These are phyloP conservation scores for Scleroderma citrinum DNA, from an alignment of 768 basidiomycete genomes.

Conservation along the genomic window DNA sequence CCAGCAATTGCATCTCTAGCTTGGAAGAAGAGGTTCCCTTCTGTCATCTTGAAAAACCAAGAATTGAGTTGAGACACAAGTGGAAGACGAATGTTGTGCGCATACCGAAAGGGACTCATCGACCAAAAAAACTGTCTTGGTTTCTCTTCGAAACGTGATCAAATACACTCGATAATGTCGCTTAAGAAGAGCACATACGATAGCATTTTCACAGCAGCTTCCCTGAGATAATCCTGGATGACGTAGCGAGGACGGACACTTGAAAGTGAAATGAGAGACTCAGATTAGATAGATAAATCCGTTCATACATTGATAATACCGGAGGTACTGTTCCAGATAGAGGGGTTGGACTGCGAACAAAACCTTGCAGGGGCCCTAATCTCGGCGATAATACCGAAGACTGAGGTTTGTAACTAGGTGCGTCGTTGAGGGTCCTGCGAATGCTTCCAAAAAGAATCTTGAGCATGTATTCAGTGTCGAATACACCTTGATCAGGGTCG, in stretches of 20 bases:
- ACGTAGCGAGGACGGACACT: too few relatives aligned
- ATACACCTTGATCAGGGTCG: constrained; percentile 23
- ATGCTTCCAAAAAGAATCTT: constrained; percentile 29
- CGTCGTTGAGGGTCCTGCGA: constrained; percentile 13
- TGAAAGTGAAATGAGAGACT: too few relatives aligned
- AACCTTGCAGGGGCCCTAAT: not conserved
- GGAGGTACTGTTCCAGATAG: too few relatives aligned
- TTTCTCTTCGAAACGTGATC: not conserved
- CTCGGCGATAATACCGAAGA: constrained; percentile 9
- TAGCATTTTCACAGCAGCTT: not conserved
- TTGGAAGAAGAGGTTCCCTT: too few relatives aligned
- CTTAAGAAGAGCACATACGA: not conserved
- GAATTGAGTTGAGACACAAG: not conserved
- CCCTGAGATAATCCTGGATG: not conserved
- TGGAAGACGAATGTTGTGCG: not conserved
- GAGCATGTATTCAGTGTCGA: constrained; percentile 32
- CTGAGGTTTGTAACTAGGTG: not conserved
- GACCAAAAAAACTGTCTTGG: not conserved
- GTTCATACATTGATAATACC: too few relatives aligned
- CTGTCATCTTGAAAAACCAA: not conserved
- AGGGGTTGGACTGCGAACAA: too few relatives aligned
- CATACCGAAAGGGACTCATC: not conserved
- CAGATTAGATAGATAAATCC: too few relatives aligned
- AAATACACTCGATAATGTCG: too few relatives aligned
- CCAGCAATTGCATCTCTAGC: too few relatives aligned